Evolutionary conservation across 208 protist genomes (phyloP).

Genomic region (Acanthamoeba royreba): DNA sequence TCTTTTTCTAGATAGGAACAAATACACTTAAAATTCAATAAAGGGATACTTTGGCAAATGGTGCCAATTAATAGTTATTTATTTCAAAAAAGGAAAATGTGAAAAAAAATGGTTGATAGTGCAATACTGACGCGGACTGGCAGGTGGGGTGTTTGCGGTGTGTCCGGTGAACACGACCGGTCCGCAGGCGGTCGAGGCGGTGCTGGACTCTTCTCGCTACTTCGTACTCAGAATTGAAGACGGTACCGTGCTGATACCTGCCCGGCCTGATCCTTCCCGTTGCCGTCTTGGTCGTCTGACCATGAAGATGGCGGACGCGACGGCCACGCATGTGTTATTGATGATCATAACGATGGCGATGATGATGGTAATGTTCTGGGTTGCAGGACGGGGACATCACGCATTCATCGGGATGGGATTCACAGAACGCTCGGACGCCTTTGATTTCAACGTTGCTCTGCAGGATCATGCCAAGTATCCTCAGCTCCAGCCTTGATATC

Average conservation of each 20-base stretch:
- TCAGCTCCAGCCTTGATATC: background rate
- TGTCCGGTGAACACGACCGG: background rate
- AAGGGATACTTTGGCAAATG: too few species aligned
- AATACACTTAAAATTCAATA: too few species aligned
- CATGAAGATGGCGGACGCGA: too few species aligned
- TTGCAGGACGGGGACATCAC: constrained; percentile 15
- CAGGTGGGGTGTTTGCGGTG: constrained; percentile 22
- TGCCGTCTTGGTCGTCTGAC: background rate
- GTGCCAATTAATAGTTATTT: too few species aligned
- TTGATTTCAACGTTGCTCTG: constrained; percentile 53
- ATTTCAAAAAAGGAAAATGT: background rate
- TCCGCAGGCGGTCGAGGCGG: constrained; percentile 1
- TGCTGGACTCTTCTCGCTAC: constrained; percentile 21
- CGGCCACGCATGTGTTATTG: background rate
- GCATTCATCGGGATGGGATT: constrained; percentile 53
- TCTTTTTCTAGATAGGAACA: too few species aligned
- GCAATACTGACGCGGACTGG: background rate
- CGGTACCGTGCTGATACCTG: background rate
- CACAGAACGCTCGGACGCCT: constrained; percentile 24
- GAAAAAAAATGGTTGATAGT: background rate
- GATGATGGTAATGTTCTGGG: background rate
- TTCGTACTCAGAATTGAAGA: constrained; percentile 40
- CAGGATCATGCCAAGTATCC: constrained; percentile 42
- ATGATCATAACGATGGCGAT: background rate
- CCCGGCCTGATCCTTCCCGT: too few species aligned